phyloP scores from a whole-genome alignment of 2,329 filamentous ascomycete species.

The Colletotrichum falcatum region DNA sequence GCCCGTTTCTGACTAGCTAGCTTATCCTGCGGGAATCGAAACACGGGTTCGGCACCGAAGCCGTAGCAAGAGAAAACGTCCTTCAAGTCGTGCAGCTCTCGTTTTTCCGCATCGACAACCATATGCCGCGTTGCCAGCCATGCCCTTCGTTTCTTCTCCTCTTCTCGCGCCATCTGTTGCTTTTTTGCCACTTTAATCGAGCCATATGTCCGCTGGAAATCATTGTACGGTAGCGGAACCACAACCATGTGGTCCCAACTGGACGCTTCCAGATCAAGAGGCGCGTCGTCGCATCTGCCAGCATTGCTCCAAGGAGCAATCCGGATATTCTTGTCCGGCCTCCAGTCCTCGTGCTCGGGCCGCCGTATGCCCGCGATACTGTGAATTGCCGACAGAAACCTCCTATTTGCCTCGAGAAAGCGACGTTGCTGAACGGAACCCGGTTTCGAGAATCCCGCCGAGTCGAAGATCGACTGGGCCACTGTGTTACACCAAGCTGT shows the following conservation, averaged over 20 bases:
- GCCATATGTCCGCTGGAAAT: conserved; percentile 4
- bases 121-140: conserved; percentile 20
- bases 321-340: not conserved
- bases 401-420: conserved; percentile 25
- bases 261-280: not conserved
- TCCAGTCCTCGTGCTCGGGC: conserved; percentile 16
- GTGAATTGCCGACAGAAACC: conserved; percentile 18
- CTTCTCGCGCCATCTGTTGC: not conserved
- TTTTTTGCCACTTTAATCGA: not conserved
- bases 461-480: not conserved
- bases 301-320: not conserved
- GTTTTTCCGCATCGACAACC: not conserved
- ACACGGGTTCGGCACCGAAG: conserved; percentile 9
- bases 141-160: not conserved
- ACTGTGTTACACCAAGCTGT: not conserved
- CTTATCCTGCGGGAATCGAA: conserved; percentile 8
- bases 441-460: too few relatives aligned
- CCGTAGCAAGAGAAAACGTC: conserved; percentile 20
- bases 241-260: conserved; percentile 2
- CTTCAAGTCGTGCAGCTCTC: not conserved
- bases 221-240: not conserved
- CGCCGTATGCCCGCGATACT: conserved; percentile 22
- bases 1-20: not conserved
- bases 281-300: conserved; percentile 1
- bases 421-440: conserved; percentile 14